A percentile compares a stretch with the other conserved stretches of the same genome.
Evolutionary conservation across 2,329 filamentous ascomycete species (phyloP).

Genomic region (Diplodia intermedia): DNA sequence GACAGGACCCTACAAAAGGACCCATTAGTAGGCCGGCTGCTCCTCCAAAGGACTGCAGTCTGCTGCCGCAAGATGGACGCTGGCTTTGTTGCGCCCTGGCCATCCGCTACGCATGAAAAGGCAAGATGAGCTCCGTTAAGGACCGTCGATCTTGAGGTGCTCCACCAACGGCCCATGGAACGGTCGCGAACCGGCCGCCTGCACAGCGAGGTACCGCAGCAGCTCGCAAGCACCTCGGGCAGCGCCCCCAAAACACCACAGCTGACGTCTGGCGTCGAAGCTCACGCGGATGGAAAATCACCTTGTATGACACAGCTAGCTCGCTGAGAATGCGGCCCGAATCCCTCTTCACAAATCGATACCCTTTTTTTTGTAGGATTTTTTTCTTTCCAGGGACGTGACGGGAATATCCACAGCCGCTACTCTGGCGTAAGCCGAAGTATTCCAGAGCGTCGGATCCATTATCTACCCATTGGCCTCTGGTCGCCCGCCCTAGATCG

Average conservation of each 20-base stretch:
- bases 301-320: background rate
- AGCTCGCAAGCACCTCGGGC: background rate
- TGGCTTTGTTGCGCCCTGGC: constrained; percentile 13
- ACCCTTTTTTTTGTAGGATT: background rate
- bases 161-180: constrained; percentile 16
- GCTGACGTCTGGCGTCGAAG: background rate
- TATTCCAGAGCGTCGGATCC: background rate
- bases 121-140: constrained; percentile 29
- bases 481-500: background rate
- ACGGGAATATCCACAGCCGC: background rate
- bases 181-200: background rate
- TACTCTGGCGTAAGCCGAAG: background rate
- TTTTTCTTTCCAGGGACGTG: background rate
- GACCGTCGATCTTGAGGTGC: constrained; percentile 18
- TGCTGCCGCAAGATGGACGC: background rate
- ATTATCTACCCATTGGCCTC: background rate
- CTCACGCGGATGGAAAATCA: background rate
- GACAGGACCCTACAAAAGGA: background rate
- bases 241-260: background rate
- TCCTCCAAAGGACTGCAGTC: background rate
- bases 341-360: background rate
- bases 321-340: background rate
- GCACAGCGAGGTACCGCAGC: background rate
- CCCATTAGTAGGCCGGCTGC: background rate
- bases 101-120: constrained; percentile 29